These are phyloP conservation scores for Trichoderma sp. DNA, from an alignment of 2,329 filamentous ascomycete genomes.

Conservation along the genomic window DNA sequence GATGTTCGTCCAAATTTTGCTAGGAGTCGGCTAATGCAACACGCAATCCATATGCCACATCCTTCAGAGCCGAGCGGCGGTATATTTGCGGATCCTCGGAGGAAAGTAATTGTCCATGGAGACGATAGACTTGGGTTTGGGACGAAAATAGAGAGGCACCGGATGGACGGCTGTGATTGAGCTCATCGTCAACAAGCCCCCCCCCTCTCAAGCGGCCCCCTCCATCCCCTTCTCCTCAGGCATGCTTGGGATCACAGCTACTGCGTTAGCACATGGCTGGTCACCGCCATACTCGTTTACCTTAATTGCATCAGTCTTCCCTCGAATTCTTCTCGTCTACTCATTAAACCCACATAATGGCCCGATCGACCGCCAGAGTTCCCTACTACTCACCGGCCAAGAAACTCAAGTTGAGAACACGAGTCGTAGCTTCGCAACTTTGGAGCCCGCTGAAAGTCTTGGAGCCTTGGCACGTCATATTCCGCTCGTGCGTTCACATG, in stretches of 20 bases:
- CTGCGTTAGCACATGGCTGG: not conserved
- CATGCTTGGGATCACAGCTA: not conserved
- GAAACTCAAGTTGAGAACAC: not conserved
- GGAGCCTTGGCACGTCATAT: not conserved
- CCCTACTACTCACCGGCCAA: not conserved
- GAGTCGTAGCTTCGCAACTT: not conserved
- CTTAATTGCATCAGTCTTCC: not conserved
- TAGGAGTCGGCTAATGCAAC: slow-evolving; percentile 5
- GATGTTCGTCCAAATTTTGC: not conserved
- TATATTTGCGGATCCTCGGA: slow-evolving; percentile 5
- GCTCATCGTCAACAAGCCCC: not conserved
- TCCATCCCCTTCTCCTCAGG: not conserved
- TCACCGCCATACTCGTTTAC: not conserved
- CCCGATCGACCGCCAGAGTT: slow-evolving; percentile 1
- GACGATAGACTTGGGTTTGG: not conserved
- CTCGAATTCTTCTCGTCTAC: not conserved
- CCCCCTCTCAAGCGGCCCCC: not conserved
- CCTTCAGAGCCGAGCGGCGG: not conserved
- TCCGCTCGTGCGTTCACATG: not conserved
- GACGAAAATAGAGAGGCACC: not conserved
- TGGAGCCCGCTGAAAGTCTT: not conserved
- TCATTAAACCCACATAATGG: not conserved
- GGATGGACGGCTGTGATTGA: not conserved
- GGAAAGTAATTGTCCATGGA: not conserved
- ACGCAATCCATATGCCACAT: not conserved